phyloP scores from a whole-genome alignment of 2,329 filamentous ascomycete genomes.

The Phaeophleospora eucalypticola region DNA sequence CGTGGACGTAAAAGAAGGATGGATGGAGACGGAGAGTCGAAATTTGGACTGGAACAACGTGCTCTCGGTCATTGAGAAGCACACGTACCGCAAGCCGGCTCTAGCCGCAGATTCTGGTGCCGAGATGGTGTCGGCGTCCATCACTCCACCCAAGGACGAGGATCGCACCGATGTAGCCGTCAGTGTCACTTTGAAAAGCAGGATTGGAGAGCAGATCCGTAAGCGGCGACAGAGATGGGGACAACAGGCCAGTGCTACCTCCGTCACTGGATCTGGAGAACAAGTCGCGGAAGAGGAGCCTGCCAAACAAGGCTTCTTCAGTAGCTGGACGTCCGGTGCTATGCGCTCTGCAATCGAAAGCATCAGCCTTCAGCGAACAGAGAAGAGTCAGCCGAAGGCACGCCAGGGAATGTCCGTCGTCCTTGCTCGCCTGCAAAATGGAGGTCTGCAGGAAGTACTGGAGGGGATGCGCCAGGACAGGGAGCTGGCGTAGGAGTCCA shows the following conservation, averaged over 20 bases:
- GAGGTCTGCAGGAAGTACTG: conserved; percentile 64
- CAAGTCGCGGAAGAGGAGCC: conserved; percentile 39
- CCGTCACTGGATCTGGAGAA: conserved; percentile 35
- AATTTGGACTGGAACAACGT: conserved; percentile 82
- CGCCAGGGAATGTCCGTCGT: conserved; percentile 80
- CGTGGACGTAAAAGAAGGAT: conserved; percentile 73
- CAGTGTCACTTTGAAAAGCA: conserved; percentile 68
- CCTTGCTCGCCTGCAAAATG: conserved; percentile 64
- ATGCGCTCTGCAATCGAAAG: conserved; percentile 76
- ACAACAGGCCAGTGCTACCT: conserved; percentile 37
- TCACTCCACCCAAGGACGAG: conserved; percentile 19
- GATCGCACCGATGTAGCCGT: conserved; percentile 64
- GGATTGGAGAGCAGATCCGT: conserved; percentile 65
- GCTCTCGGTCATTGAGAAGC: conserved; percentile 71
- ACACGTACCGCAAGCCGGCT: conserved; percentile 58
- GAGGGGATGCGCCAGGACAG: conserved; percentile 64
- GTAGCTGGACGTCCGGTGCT: conserved; percentile 63
- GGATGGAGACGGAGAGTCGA: conserved; percentile 76
- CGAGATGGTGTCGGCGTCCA: neutral
- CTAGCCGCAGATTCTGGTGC: conserved; percentile 18
- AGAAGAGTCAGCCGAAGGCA: conserved; percentile 73
- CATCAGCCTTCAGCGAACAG: conserved; percentile 71
- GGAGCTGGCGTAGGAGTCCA: conserved; percentile 18
- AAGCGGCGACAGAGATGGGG: conserved; percentile 46
- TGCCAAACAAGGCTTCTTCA: conserved; percentile 54